phyloP scores from a whole-genome alignment of 164 flowering plant genomes.

The Vitis labrusca region DNA sequence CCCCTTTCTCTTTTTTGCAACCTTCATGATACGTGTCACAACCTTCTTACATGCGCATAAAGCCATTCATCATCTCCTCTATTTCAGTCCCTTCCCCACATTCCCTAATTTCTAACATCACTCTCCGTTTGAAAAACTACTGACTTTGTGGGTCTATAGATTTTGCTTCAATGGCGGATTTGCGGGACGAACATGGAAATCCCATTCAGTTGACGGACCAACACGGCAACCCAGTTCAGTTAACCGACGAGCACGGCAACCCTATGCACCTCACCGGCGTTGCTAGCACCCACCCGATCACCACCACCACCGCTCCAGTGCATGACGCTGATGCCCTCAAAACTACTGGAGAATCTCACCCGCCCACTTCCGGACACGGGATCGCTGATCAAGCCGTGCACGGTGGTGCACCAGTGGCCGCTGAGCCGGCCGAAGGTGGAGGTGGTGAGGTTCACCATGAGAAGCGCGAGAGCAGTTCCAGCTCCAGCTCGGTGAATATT shows the following conservation, averaged over 20 bases:
- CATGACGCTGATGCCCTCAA: neutral
- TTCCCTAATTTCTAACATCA: no score
- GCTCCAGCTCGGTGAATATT: conserved; percentile 40
- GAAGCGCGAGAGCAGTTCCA: conserved; percentile 30
- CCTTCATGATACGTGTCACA: no score
- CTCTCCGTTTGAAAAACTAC: no score
- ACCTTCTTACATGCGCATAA: no score
- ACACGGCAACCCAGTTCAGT: conserved; percentile 36
- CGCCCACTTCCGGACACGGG: neutral
- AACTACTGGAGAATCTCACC: no score
- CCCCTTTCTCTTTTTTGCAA: no score
- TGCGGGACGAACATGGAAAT: conserved; percentile 39
- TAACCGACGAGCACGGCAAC: conserved; percentile 45
- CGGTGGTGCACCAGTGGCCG: neutral
- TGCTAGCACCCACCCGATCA: conserved; percentile 15
- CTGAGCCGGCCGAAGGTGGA: neutral
- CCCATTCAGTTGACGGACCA: conserved; percentile 42
- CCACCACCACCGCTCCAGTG: neutral
- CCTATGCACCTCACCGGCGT: conserved; percentile 42
- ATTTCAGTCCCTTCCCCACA: no score
- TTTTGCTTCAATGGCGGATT: conserved; percentile 21
- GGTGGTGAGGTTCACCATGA: conserved; percentile 2
- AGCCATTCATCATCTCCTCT: no score
- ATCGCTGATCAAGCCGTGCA: conserved; percentile 8
- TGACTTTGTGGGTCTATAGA: no score